These are phyloP conservation scores for Cytospora leucostoma DNA, from an alignment of 2,329 filamentous ascomycete genomes.

Conservation along the genomic window DNA sequence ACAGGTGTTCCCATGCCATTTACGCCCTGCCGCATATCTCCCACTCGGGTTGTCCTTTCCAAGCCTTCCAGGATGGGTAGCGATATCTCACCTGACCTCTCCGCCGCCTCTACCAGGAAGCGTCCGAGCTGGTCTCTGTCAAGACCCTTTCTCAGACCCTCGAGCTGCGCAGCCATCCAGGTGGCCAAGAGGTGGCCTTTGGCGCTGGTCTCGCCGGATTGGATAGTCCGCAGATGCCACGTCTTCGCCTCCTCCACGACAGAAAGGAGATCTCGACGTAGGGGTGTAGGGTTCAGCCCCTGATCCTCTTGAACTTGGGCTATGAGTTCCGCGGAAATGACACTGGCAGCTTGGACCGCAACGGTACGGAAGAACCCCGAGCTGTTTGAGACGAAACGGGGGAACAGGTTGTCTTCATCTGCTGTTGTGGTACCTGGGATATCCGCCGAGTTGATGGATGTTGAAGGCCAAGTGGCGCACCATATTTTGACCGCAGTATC, in stretches of 20 bases:
- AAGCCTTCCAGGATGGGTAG: constrained; percentile 39
- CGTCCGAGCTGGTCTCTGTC: constrained; percentile 37
- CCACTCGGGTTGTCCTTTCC: constrained; percentile 29
- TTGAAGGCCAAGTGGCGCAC: constrained; percentile 27
- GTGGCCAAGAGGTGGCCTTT: constrained; percentile 42
- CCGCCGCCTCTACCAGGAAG: constrained; percentile 34
- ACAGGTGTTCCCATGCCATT: neutral
- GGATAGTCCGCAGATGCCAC: constrained; percentile 41
- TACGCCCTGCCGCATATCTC: constrained; percentile 20
- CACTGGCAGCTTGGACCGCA: constrained; percentile 43
- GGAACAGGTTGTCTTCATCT: constrained; percentile 37
- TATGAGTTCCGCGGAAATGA: constrained; percentile 49
- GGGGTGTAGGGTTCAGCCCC: constrained; percentile 34
- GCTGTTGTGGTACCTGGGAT: constrained; percentile 13
- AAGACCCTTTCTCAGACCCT: constrained; percentile 38
- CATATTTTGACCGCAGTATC: constrained; percentile 41
- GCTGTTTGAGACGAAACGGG: constrained; percentile 43
- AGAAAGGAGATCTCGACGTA: constrained; percentile 36
- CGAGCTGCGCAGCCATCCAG: constrained; percentile 41
- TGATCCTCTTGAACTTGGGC: constrained; percentile 47
- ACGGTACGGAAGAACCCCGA: constrained; percentile 47
- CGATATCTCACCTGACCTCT: constrained; percentile 34
- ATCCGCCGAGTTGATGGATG: constrained; percentile 16
- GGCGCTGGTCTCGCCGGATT: constrained; percentile 46
- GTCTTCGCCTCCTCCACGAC: constrained; percentile 34